Percentiles rank a stretch among this genome's conserved stretches.
phyloP scores from a whole-genome alignment of 495 filamentous ascomycete species.

The Penicillium flavigenum region DNA sequence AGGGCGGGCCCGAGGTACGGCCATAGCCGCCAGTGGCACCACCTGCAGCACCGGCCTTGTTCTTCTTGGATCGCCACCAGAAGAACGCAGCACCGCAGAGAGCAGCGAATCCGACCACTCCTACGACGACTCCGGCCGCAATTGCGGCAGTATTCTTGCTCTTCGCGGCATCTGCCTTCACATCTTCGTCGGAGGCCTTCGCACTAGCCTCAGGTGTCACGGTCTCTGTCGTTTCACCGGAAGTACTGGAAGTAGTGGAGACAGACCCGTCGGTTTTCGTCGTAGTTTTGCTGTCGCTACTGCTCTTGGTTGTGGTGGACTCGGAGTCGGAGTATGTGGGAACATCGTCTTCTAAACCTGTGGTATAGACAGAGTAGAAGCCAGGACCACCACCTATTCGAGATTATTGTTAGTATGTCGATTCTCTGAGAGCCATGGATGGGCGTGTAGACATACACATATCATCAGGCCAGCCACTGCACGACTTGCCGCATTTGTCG shows the following conservation, averaged over 20 bases:
- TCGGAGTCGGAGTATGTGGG: constrained; percentile 18
- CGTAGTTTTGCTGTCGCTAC: constrained; percentile 7
- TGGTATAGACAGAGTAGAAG: constrained; percentile 49
- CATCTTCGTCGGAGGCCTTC: constrained; percentile 7
- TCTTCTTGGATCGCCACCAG: constrained; percentile 70
- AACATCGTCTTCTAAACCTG: constrained; percentile 35
- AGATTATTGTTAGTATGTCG: constrained; percentile 8
- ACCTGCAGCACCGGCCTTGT: constrained; percentile 68
- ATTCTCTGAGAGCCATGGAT: background rate
- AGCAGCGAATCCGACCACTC: constrained; percentile 66
- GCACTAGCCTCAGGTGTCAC: constrained; percentile 37
- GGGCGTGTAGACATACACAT: constrained; percentile 44
- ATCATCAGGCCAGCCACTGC: constrained; percentile 44
- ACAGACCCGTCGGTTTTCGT: constrained; percentile 22
- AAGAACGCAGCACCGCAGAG: constrained; percentile 69
- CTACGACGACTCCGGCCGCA: constrained; percentile 85
- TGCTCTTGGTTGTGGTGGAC: constrained; percentile 15
- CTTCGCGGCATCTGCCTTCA: constrained; percentile 25
- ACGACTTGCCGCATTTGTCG: constrained; percentile 38
- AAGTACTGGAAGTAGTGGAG: constrained; percentile 23
- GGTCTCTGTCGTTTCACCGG: constrained; percentile 37
- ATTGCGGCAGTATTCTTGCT: constrained; percentile 70
- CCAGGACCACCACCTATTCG: constrained; percentile 44
- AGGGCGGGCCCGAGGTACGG: constrained; percentile 29
- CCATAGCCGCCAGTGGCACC: constrained; percentile 59